Percentiles rank a stretch among this genome's conserved stretches.
These are phyloP conservation scores for Aspergillus pseudonomiae DNA, from an alignment of 2,329 filamentous ascomycete genomes.

Conservation along the genomic window DNA sequence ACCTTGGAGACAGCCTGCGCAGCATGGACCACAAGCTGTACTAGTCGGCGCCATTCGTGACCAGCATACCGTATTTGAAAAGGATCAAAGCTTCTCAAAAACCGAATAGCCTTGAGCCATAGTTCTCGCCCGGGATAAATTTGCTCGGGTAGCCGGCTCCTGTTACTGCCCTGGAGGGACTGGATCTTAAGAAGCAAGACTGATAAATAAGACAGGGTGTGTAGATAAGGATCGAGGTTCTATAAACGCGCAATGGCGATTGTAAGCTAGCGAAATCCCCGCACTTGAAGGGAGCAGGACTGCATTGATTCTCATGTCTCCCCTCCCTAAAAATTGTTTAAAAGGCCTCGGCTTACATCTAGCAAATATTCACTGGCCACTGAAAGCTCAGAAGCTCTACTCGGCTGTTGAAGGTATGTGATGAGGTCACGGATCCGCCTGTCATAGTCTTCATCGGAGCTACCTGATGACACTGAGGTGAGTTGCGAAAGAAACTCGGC, in stretches of 20 bases:
- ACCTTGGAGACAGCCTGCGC: conserved; percentile 40
- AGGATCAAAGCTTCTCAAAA: conserved; percentile 57
- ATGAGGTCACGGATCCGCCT: conserved; percentile 44
- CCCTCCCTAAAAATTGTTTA: neutral
- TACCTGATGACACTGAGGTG: conserved; percentile 43
- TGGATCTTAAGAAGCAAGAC: conserved; percentile 56
- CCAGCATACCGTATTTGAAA: conserved; percentile 50
- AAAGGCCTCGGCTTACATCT: conserved; percentile 30
- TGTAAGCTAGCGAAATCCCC: neutral
- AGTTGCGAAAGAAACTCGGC: conserved; percentile 39
- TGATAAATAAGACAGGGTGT: conserved; percentile 63
- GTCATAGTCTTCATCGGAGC: conserved; percentile 48
- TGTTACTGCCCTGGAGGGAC: conserved; percentile 36
- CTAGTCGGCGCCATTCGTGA: conserved; percentile 39
- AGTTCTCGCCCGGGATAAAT: conserved; percentile 49
- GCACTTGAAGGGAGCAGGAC: neutral
- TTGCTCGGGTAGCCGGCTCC: conserved; percentile 40
- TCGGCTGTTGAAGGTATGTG: conserved; percentile 39
- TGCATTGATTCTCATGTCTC: neutral
- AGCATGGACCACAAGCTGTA: conserved; percentile 35
- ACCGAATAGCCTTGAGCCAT: conserved; percentile 54
- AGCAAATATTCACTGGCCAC: conserved; percentile 38
- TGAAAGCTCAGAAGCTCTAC: conserved; percentile 32
- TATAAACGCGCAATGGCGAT: conserved; percentile 19
- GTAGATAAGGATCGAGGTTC: conserved; percentile 57